Percentiles rank a stretch among this genome's conserved stretches.
These are phyloP conservation scores for Phytopythium mirpurense DNA, from an alignment of 352 stramenopile genomes.

Conservation along the genomic window DNA sequence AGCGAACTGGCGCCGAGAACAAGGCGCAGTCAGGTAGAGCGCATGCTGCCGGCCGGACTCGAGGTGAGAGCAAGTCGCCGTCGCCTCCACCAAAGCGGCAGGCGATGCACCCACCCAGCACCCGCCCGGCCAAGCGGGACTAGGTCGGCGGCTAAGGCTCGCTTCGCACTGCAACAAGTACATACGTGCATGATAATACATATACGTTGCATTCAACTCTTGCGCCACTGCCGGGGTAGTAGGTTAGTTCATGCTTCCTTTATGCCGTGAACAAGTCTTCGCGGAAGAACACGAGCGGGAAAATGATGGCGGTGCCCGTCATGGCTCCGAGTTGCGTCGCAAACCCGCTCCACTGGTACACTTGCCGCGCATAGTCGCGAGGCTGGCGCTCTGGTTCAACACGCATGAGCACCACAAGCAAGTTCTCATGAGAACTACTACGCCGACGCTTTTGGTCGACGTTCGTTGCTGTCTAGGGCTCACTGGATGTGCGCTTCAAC, in stretches of 20 bases:
- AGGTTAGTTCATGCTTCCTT: neutral
- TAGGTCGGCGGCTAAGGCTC: neutral
- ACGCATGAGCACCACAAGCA: neutral
- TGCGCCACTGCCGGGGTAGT: too few species aligned
- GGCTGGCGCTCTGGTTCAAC: conserved; percentile 22
- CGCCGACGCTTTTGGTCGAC: neutral
- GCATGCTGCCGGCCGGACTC: neutral
- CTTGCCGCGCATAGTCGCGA: conserved; percentile 25
- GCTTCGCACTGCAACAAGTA: neutral
- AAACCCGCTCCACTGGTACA: conserved; percentile 73
- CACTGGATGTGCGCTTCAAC: conserved; percentile 48
- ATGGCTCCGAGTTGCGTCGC: conserved; percentile 61
- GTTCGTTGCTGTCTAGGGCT: neutral
- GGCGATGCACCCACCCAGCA: neutral
- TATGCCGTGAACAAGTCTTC: conserved; percentile 37
- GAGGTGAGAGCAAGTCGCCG: neutral
- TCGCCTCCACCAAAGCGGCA: neutral
- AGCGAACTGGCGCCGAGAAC: neutral
- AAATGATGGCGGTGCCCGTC: conserved; percentile 49
- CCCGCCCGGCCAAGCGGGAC: neutral
- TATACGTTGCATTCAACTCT: neutral
- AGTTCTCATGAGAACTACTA: neutral
- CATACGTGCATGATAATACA: too few species aligned
- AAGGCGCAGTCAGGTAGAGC: neutral
- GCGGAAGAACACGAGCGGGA: conserved; percentile 60